Base-by-base conservation (phyloP, 2,329 filamentous ascomycete genomes). In the Ophiobolus disseminans region DNA sequence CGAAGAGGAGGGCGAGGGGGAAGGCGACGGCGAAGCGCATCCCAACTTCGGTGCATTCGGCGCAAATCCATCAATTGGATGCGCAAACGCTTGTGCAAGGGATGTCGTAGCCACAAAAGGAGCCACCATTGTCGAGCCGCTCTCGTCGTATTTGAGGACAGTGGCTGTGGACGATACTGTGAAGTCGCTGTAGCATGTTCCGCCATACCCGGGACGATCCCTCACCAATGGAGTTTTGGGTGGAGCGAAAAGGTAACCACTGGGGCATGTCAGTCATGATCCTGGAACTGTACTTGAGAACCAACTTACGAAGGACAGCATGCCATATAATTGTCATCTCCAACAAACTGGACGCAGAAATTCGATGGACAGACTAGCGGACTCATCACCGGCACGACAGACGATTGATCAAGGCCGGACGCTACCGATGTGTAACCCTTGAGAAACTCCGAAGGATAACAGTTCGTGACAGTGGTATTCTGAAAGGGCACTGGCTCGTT, bases 21-120 rank as follows among this genome's bases (percentile, higher is more conserved):
- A 32, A 16, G 48, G 47, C 19, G 38, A 39, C 13, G 30, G 13
- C n/a, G 46, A 23, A 10, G 51, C 38, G 9, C 58, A 65, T 14
- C 56, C 57, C 19, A 63, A 13, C 9, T 30, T 40, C 6, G 57
- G 45, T 8, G 52, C 50, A 2, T 39, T 46, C 5, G 48, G 40
- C 1, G 58, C 64, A 38, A 58, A 63, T 4, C 66, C 66, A 34
- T 69, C 66, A 39, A 69, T 65, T 16, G 63, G 62, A 45, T 66
- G 60, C 2, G 61, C 66, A 23, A 54, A 68, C 2, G 62, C 60
- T 39, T 67, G 55, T 5, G 44, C 57, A n/a, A 45, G 45, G 16
- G 50, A 35, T 6, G 42, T 28, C 2, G 30, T 45, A 31, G 47
- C 42, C 22, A 45, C 42, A 38, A 51, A 57, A 13, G 48, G 40